phyloP scores from a whole-genome alignment of 306 rosid species.

The Betula pendula region DNA sequence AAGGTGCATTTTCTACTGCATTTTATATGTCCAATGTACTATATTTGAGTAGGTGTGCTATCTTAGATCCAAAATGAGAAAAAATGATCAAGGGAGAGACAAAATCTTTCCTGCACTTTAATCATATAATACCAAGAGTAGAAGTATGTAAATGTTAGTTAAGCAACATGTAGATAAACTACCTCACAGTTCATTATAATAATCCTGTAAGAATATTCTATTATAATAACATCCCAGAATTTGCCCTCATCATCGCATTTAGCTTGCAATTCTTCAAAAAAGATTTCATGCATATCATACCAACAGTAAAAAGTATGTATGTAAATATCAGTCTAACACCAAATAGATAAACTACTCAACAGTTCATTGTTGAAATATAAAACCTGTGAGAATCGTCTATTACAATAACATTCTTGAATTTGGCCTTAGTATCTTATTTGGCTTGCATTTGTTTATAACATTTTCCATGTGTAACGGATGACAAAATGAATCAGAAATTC shows the following conservation, averaged over 20 bases:
- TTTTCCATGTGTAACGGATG: neutral
- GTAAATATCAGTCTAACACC: neutral
- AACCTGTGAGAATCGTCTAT: neutral
- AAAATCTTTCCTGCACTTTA: neutral
- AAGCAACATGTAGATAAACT: neutral
- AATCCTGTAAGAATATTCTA: neutral
- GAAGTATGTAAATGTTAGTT: neutral
- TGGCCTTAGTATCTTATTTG: neutral
- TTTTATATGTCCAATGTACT: neutral
- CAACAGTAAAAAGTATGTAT: no score
- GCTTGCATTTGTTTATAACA: neutral
- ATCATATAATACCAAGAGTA: neutral
- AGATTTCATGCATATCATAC: no score
- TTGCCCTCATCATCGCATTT: neutral
- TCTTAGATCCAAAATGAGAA: neutral
- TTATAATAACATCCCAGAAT: neutral
- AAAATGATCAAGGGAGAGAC: neutral
- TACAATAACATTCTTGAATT: neutral
- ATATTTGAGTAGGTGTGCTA: neutral
- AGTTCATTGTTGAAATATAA: neutral
- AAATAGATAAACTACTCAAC: neutral
- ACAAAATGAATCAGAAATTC: neutral
- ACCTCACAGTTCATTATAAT: neutral
- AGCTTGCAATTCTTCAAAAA: neutral
- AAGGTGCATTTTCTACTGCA: slow-evolving; percentile 53